phyloP scores from a whole-genome alignment of 306 rosid genomes.

The Vigna hirtella region DNA sequence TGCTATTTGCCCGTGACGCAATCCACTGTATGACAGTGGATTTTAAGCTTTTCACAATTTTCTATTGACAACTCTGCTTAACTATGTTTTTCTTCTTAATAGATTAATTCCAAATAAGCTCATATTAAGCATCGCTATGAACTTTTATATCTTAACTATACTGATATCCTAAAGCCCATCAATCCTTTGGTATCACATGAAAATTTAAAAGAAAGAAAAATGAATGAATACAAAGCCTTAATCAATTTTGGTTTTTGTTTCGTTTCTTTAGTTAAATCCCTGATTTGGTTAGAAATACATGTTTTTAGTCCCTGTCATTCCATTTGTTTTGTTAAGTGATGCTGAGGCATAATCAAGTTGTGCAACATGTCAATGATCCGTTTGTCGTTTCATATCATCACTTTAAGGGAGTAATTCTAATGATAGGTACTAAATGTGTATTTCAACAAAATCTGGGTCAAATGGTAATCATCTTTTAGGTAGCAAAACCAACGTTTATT shows the following conservation, averaged over 20 bases:
- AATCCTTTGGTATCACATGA: too few species aligned
- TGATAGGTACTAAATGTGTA: neutral
- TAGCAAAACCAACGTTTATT: neutral
- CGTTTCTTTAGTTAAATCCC: neutral
- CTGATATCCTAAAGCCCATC: too few species aligned
- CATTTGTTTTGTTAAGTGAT: constrained; percentile 9
- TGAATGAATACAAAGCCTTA: too few species aligned
- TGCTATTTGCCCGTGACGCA: neutral
- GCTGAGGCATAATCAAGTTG: neutral
- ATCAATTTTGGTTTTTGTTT: neutral
- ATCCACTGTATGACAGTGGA: neutral
- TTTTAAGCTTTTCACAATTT: neutral
- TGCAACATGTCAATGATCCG: neutral
- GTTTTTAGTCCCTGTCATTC: neutral
- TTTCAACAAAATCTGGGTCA: neutral
- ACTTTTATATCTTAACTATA: too few species aligned
- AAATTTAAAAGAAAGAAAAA: too few species aligned
- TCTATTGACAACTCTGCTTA: neutral
- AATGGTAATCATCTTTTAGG: neutral
- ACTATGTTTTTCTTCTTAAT: neutral
- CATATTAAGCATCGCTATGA: too few species aligned
- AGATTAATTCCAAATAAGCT: neutral
- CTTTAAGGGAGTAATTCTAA: neutral
- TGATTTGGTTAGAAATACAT: neutral
- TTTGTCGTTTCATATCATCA: neutral